These are phyloP conservation scores for Trichoderma aggressivum DNA, from an alignment of 2,329 filamentous ascomycete species.

Conservation along the genomic window DNA sequence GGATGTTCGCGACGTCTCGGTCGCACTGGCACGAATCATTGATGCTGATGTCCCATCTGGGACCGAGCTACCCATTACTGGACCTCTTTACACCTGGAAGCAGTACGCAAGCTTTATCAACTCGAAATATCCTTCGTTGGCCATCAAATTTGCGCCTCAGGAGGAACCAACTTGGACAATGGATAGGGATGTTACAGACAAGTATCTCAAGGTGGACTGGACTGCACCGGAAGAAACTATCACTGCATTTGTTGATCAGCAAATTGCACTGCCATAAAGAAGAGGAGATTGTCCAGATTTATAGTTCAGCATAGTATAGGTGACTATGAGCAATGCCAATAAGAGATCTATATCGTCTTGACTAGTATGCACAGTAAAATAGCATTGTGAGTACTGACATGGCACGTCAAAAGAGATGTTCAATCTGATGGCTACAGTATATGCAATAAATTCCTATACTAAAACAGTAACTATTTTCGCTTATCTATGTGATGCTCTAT, in stretches of 20 bases:
- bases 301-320: neutral
- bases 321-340: neutral
- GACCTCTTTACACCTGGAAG: neutral
- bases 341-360: neutral
- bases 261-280: neutral
- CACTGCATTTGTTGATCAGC: constrained; percentile 1
- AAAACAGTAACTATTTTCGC: neutral
- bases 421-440: neutral
- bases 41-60: neutral
- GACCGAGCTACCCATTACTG: neutral
- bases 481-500: neutral
- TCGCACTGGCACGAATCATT: neutral
- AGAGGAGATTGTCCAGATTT: neutral
- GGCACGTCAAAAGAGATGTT: neutral
- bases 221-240: neutral
- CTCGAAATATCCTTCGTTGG: neutral
- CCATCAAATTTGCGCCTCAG: neutral
- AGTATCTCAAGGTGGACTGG: neutral
- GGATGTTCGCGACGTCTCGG: constrained; percentile 4
- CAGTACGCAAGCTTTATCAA: neutral
- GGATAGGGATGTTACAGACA: neutral
- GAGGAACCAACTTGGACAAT: neutral
- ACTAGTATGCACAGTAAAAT: neutral
- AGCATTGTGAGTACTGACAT: neutral
- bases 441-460: neutral